Base-by-base conservation (phyloP, 1,284 basidiomycete species). In the Neotropicomus parvogracilis region DNA sequence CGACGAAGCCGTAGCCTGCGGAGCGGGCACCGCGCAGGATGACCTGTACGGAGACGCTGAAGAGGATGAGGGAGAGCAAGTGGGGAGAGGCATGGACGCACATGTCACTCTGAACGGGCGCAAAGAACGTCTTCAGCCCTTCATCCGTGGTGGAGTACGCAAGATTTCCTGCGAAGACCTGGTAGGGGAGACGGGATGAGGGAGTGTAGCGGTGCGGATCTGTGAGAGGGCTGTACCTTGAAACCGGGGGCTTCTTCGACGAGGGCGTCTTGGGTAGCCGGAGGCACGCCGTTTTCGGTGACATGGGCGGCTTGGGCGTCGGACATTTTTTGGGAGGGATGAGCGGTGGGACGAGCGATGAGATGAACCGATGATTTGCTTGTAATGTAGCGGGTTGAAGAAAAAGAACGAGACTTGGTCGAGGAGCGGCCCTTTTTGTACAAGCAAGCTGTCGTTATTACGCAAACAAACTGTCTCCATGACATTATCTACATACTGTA, bases 1-100 rank as follows among this genome's bases (percentile, higher is more conserved):
- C 82, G 67, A 94, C 91, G 67, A 95, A 95, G 58, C 91, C 93
- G 73, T 93, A 95, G 53, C 92, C 92, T 62, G 91, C 85, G 54
- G 89, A 87, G 66, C 88, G 84, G 48, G 75, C 73, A 59, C 88
- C 87, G 56, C 88, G 87, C 70, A 81, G 72, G 69, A 91, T 91
- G 68, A 92, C 81, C 70, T 88, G 83, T 58, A 80, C 85, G 55
- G 86, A 80, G 60, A 84, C 69, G 62, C 86, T 89, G 61, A 12
- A 35, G 37, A 35, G 64, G 55, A 54, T 63, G 65, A 56, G 46
- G 49, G 52, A 3, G 53, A 45, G 20, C 34, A 29, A 19, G 52
- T 48, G 55, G 11, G 56, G 27, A 46, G 26, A 46, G 26, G 45
- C 49, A 10, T 32, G 16, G 62, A 80, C 83, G 59, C 80, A 92